Evolutionary conservation across 257 asterid genomes (phyloP), one percentile per base, ranked within the genome.

Genomic region (Cordia subcordata): DNA sequence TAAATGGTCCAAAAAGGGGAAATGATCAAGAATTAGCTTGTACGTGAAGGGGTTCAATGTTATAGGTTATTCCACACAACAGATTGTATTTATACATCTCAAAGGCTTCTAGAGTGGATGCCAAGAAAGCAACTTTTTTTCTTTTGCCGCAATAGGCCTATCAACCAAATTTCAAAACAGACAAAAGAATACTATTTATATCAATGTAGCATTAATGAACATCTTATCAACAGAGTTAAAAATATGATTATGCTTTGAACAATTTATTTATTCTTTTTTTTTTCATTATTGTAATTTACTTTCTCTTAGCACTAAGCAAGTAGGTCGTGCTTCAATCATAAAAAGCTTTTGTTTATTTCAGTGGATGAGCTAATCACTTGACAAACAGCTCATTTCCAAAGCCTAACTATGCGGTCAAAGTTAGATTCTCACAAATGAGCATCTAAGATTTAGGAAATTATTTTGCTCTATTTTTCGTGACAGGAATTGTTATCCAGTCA

Each of bases 51-150:
- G 57, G 57, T 75, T 65, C 37, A 76, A 61, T 61, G 66, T 76
- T 67, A 74, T 18, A 51, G 40, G 47, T 22, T 32, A 11, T 49
- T 39, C 39, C 44, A 65, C 54, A 53, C 32, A 35, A n/a, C n/a
- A 16, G 16, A 42, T 10, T 10, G 50, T 50, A 47, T 63, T 68
- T 69, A 62, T 39, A 66, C 23, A 45, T 49, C 44, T 64, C 27
- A 51, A 11, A 40, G n/a, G 58, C 22, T 51, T 53, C 38, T 53
- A 63, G 82, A 77, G 82, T 77, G 67, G 82, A 70, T 60, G 81
- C 67, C 68, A 83, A 83, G 87, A 69, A 77, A 75, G 60, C 72
- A 65, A 65, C 72, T 42, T 75, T 79, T 69, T 37, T 64, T 66
- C 66, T 79, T n/a, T 75, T 63, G 68, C 63, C 55, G 45, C 46